phyloP scores from a whole-genome alignment of 164 flowering plant genomes.

The Macadamia tetraphylla region DNA sequence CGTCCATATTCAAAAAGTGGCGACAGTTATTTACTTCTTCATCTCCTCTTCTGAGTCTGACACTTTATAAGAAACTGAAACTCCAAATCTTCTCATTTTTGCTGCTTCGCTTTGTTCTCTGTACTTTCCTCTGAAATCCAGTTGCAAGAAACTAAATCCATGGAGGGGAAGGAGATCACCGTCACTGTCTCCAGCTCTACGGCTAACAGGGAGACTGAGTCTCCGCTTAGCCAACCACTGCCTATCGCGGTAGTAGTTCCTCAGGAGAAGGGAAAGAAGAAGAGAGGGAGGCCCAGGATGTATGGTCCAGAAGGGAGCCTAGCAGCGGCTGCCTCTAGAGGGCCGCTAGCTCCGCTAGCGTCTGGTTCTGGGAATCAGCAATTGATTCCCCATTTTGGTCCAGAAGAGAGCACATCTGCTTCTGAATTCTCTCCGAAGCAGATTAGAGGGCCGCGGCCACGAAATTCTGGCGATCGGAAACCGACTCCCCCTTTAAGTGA shows the following conservation, averaged over 20 bases:
- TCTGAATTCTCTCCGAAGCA: conserved; percentile 31
- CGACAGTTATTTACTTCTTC: background rate
- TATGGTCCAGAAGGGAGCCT: conserved; percentile 56
- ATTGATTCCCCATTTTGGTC: no score
- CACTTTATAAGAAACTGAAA: background rate
- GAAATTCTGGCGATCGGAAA: conserved; percentile 59
- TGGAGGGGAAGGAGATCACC: conserved; percentile 49
- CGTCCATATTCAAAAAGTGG: conserved; percentile 14
- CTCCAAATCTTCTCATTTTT: background rate
- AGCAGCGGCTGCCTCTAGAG: no score
- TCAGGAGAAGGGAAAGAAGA: conserved; percentile 38
- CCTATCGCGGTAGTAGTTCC: conserved; percentile 15
- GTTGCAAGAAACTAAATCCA: conserved; percentile 1
- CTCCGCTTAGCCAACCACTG: conserved; percentile 24
- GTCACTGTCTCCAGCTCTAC: conserved; percentile 35
- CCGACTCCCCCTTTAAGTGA: conserved; percentile 60
- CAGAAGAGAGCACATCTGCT: conserved; percentile 4
- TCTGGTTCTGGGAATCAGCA: no score
- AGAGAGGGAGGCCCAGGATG: conserved; percentile 84
- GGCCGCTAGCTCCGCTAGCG: no score
- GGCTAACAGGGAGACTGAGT: conserved; percentile 33
- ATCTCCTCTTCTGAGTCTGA: background rate
- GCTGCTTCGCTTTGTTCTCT: background rate
- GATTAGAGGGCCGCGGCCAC: conserved; percentile 53
- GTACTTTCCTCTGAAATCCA: background rate